Base-by-base conservation (phyloP, 192 early-diverging fungal genomes). In the Coemansia sp. region DNA sequence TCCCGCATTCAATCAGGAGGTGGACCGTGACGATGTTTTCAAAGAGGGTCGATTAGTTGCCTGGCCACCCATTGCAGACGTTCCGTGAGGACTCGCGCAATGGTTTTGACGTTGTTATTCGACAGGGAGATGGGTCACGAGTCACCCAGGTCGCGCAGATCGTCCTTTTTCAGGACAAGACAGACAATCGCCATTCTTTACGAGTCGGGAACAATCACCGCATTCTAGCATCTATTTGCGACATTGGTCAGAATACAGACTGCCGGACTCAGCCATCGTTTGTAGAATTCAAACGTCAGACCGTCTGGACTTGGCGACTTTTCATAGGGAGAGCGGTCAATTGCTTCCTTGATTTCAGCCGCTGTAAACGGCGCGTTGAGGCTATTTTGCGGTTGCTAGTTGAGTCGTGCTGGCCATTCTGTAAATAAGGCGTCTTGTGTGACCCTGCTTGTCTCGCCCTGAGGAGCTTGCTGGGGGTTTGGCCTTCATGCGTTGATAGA, bases 161-260 rank as follows among this genome's bases (percentile, higher is more conserved):
- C 41, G n/a, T 55, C 64, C 20, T 66, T 66, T 41, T 66, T 66
- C 7, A 41, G 41, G 6, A 66, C 26, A 2, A 66, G 56, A 3
- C 48, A 18, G 20, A 59, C 50, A 13, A 18, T 57, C 9, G 34
- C 39, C 21, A 25, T 9, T 33, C 9, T 55, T 55, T 55, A 66
- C 39, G 45, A 41, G 3, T 12, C 1, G 1, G 64, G 64, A 5
- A 66, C 18, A 11, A 36, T 42, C 14, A n/a, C 55, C 0, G 28
- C 57, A 0, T 66, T 13, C 65, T 57, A 66, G 16, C 65, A 50
- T 0, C 18, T 5, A 14, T 66, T 66, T 12, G 33, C 36, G 0
- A 66, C 23, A 0, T 18, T 0, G 26, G 25, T 25, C 16, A 66
- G 65, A 18, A 11, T 33, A 4, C 26, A 28, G 0, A 43, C 43